Base-by-base conservation (phyloP, 208 protist genomes). In the Leishmania major region DNA sequence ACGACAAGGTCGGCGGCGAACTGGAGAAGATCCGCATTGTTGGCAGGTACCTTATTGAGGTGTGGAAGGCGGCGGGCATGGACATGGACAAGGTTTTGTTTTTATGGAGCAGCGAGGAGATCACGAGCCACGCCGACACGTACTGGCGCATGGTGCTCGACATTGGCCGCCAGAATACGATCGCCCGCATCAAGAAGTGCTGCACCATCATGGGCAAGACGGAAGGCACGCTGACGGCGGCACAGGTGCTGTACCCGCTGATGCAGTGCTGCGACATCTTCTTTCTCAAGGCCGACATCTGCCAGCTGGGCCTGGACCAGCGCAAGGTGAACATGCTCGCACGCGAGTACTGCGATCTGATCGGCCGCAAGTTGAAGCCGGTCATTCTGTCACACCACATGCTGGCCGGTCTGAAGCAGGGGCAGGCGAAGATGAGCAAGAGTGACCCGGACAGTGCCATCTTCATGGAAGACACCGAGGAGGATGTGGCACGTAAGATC, bases 301-400 rank as follows among this genome's bases (percentile, higher is more conserved):
- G 99, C 88, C 99, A 99, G 92, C 92, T 99, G 1, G 99, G 99
- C n/a, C 83, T 99, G 37, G 99, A 99, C 87, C 99, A 99, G 91
- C 93, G 99, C 79, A 99, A 99, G 88, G 99, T 99, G 45, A 99
- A 99, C 90, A 99, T 99, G 98, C 93, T 99, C 22, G 99, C 99
- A 3, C 91, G 99, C 64, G 99, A 99, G 87, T 99, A 99, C 92
- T 99, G 98, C 87, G 97, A 99, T 72, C 70, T 96, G 55, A 95
- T 90, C 17, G 90, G 91, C 25, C 90, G 89, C 45, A 99, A 98
- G 78, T 86, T 94, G 49, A 99, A 99, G 85, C 99, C 99, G 28
- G 95, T 99, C 64, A 99, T 99, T 84, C 91, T 99, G 19, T 99
- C 99, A 19, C 99, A 99, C 84, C 96, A 99, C 90, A 99, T 99